Evolutionary conservation across 2,329 filamentous ascomycete species (phyloP).

Genomic region (Penicillium sp.): DNA sequence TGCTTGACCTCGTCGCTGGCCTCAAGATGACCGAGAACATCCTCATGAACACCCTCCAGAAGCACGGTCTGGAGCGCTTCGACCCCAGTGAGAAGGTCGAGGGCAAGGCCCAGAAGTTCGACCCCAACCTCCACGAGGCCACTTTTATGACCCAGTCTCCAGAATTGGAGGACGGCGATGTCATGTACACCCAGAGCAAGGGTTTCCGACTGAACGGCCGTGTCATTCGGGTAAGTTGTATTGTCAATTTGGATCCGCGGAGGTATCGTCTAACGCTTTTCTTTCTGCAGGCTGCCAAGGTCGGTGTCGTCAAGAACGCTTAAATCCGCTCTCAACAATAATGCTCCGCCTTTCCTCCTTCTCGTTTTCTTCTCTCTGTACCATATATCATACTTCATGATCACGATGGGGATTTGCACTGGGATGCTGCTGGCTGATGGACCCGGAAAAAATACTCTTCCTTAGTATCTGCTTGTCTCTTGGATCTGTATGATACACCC

Average conservation of each 20-base stretch:
- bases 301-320: slow-evolving; percentile 87
- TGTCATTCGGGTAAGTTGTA: slow-evolving; percentile 62
- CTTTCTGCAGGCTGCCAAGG: slow-evolving; percentile 69
- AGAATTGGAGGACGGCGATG: slow-evolving; percentile 83
- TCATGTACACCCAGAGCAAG: slow-evolving; percentile 92
- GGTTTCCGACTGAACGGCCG: slow-evolving; percentile 92
- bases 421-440: slow-evolving; percentile 24
- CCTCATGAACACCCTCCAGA: slow-evolving; percentile 81
- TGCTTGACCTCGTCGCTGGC: slow-evolving; percentile 78
- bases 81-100: slow-evolving; percentile 58
- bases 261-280: slow-evolving; percentile 10
- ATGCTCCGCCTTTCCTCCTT: slow-evolving; percentile 9
- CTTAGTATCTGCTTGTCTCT: slow-evolving; percentile 27
- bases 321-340: slow-evolving; percentile 27
- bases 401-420: slow-evolving; percentile 26
- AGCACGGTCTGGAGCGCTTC: slow-evolving; percentile 90
- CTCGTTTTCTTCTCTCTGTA: slow-evolving; percentile 29
- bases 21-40: slow-evolving; percentile 93
- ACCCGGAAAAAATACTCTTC: slow-evolving; percentile 22
- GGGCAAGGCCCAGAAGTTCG: slow-evolving; percentile 74
- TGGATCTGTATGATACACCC: slow-evolving; percentile 37
- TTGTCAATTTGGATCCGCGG: neutral
- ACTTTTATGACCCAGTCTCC: slow-evolving; percentile 88
- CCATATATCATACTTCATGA: slow-evolving; percentile 35
- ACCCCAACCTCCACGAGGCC: slow-evolving; percentile 95